Conservation (phyloP, 306 rosid species). For the Castanopsis chinensis region DNA sequence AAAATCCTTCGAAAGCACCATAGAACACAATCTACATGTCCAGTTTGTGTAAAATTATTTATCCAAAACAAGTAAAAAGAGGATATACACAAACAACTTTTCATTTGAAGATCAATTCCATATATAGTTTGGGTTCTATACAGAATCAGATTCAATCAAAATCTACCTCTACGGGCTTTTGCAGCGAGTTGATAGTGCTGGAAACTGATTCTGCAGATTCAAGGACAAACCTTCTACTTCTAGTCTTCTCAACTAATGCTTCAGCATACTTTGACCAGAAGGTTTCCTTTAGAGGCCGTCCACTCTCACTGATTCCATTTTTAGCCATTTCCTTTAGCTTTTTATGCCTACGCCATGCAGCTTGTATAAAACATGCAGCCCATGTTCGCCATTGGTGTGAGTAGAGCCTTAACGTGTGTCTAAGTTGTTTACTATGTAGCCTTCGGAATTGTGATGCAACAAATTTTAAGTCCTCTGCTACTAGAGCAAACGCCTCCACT, state of each 20-base stretch:
- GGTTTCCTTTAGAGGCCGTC: slow-evolving; percentile 7
- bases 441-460: slow-evolving; percentile 94
- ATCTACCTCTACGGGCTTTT: slow-evolving; percentile 78
- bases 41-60: neutral
- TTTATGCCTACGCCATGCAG: slow-evolving; percentile 78
- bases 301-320: slow-evolving; percentile 43
- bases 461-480: slow-evolving; percentile 82
- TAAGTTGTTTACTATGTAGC: slow-evolving; percentile 71
- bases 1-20: too few relatives aligned
- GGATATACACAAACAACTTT: neutral
- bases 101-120: neutral
- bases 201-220: slow-evolving; percentile 42
- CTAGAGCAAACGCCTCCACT: slow-evolving; percentile 92
- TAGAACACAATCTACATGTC: neutral
- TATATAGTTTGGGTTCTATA: neutral
- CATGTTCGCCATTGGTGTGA: slow-evolving; percentile 95
- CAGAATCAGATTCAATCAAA: slow-evolving; percentile 29
- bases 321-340: slow-evolving; percentile 50
- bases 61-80: neutral
- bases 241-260: slow-evolving; percentile 23
- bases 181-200: slow-evolving; percentile 46
- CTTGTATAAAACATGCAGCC: slow-evolving; percentile 87
- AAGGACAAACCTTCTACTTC: slow-evolving; percentile 9
- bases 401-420: slow-evolving; percentile 77
- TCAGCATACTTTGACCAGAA: slow-evolving; percentile 21